A percentile compares a stretch with the other conserved stretches of the same genome.
Evolutionary conservation across 1,284 basidiomycete genomes (phyloP).

Genomic region (Melampsora americana): DNA sequence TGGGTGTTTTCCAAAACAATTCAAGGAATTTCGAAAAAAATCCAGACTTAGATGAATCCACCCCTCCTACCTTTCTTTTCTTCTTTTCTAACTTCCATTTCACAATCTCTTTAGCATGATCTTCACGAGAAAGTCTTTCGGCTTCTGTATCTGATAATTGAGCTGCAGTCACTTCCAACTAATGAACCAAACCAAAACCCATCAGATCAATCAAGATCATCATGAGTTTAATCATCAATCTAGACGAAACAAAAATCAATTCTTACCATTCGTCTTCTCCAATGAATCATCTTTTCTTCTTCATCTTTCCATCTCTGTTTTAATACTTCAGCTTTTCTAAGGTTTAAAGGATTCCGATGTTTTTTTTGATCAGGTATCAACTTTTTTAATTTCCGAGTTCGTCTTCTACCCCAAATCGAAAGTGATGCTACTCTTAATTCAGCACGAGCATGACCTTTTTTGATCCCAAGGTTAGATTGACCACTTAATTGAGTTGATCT

Average conservation of each 20-base stretch:
- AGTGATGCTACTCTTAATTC: slow-evolving; percentile 34
- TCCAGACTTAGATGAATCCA: neutral
- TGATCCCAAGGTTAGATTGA: slow-evolving; percentile 1
- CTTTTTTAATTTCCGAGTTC: slow-evolving; percentile 22
- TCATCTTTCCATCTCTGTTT: slow-evolving; percentile 36
- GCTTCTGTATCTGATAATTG: slow-evolving; percentile 12
- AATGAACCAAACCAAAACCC: neutral
- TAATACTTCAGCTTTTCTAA: slow-evolving; percentile 21
- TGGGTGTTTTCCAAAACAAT: slow-evolving; percentile 6
- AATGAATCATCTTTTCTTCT: slow-evolving; percentile 21
- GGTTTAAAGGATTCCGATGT: slow-evolving; percentile 11
- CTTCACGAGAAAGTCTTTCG: neutral
- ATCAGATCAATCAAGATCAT: neutral
- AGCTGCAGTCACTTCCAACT: slow-evolving; percentile 20
- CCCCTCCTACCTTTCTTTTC: neutral
- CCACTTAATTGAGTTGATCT: slow-evolving; percentile 26
- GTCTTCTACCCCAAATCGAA: slow-evolving; percentile 18
- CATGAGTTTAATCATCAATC: neutral
- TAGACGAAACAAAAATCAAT: neutral
- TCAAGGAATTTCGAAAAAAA: slow-evolving; percentile 5
- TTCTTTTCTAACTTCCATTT: slow-evolving; percentile 13
- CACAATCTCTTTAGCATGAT: slow-evolving; percentile 14
- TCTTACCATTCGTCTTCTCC: slow-evolving; percentile 29
- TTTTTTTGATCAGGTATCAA: slow-evolving; percentile 32
- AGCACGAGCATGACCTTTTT: slow-evolving; percentile 10